Base-by-base conservation (phyloP, 495 filamentous ascomycete genomes). In the Xeromyces bisporus region DNA sequence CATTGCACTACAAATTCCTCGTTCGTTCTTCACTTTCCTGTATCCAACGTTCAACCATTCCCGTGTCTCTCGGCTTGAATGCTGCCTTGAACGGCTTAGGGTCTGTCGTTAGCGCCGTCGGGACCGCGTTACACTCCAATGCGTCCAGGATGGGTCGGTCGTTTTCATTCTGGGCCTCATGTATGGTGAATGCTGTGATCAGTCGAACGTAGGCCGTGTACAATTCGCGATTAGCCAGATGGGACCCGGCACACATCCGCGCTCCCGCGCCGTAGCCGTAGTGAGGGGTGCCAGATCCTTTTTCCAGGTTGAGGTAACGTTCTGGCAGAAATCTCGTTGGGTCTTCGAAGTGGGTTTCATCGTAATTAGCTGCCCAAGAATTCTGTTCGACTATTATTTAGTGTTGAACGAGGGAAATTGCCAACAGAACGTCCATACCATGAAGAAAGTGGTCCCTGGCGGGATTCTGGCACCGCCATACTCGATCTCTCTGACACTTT, bases 231-330 rank as follows among this genome's bases (percentile, higher is more conserved):
- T 78, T 77, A 2, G 71, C 74, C 2, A 79, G 53, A 32, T 78
- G 72, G 1, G 64, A 70, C n/a, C 74, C 75, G n/a, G 67, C 70
- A 48, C 75, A 80, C 72, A 78, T 77, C 15, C 75, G 61, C n/a
- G 64, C 68, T 1, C 75, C 75, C 1, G 75, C 75, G 6, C 76
- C 76, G 41, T 77, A 80, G 13, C 58, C 73, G 39, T 76, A 82
- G 41, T 80, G 76, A 0, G 71, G 71, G 5, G 74, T 80, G 1
- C 75, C 73, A 1, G 64, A 54, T 21, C 51, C 60, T 27, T 75
- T 69, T 10, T 50, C 39, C 18, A 61, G 47, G 2, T 65, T 55
- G n/a, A 82, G 56, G 41, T 75, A 82, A 20, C 75, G 69, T 33
- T 80, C 74, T 0, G 75, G 69, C 14, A 60, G 47, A 42, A 80